phyloP scores from a whole-genome alignment of 2,329 filamentous ascomycete genomes.

The Podosphaera aphanis region DNA sequence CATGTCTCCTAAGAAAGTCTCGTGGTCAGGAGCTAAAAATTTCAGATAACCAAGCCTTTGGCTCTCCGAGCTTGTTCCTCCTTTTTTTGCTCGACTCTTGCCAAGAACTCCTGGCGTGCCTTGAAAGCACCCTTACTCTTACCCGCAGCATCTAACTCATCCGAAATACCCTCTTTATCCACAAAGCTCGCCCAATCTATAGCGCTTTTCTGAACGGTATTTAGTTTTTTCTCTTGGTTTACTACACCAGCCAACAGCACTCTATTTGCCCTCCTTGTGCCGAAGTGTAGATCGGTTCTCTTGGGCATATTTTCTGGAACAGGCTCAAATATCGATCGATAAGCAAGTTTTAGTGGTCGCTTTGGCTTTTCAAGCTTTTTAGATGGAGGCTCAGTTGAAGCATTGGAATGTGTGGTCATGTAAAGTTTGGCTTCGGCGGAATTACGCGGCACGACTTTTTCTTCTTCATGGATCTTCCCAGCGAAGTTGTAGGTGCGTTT shows the following conservation, averaged over 20 bases:
- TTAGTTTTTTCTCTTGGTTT: conserved; percentile 37
- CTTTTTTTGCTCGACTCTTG: conserved; percentile 36
- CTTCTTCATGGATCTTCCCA: conserved; percentile 46
- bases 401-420: conserved; percentile 24
- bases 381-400: conserved; percentile 15
- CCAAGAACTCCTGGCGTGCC: conserved; percentile 39
- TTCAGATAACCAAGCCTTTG: conserved; percentile 16
- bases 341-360: conserved; percentile 16
- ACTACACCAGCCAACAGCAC: conserved; percentile 9
- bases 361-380: conserved; percentile 18
- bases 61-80: conserved; percentile 35
- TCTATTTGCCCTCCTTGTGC: conserved; percentile 18
- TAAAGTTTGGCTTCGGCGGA: conserved; percentile 44
- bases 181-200: conserved; percentile 54
- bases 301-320: conserved; percentile 20
- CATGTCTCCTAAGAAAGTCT: too few relatives aligned
- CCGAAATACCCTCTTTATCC: conserved; percentile 46
- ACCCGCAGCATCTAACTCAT: conserved; percentile 41
- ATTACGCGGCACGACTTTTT: conserved; percentile 41
- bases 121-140: conserved; percentile 41
- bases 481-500: conserved; percentile 55
- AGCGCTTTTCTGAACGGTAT: conserved; percentile 47
- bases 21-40: too few relatives aligned
- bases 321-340: conserved; percentile 38
- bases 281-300: conserved; percentile 34